These are phyloP conservation scores for Termitomyces sp. DNA, from an alignment of 1,284 basidiomycete species.

Conservation along the genomic window DNA sequence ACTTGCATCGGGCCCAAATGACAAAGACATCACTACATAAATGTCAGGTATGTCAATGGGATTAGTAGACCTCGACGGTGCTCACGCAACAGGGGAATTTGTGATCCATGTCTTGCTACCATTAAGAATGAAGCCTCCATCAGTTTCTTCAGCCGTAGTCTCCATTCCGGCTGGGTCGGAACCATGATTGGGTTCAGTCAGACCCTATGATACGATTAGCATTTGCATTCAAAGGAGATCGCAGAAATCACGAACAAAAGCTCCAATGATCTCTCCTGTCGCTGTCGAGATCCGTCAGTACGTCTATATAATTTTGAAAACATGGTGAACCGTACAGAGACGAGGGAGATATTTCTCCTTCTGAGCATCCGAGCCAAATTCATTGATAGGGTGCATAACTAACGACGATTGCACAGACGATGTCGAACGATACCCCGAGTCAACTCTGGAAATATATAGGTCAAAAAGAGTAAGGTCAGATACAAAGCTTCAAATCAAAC, in stretches of 20 bases:
- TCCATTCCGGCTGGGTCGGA: slow-evolving; percentile 95
- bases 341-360: slow-evolving; percentile 89
- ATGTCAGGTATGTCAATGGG: slow-evolving; percentile 4
- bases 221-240: background rate
- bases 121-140: slow-evolving; percentile 82
- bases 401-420: slow-evolving; percentile 95
- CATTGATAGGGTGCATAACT: slow-evolving; percentile 97
- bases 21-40: slow-evolving; percentile 72
- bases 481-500: slow-evolving; percentile 39
- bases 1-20: slow-evolving; percentile 93
- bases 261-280: slow-evolving; percentile 85
- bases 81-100: slow-evolving; percentile 83
- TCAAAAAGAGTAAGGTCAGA: background rate
- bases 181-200: slow-evolving; percentile 96
- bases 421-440: slow-evolving; percentile 95
- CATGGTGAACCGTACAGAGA: slow-evolving; percentile 48
- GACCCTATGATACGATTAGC: slow-evolving; percentile 48
- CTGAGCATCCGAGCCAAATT: slow-evolving; percentile 87
- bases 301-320: background rate
- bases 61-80: slow-evolving; percentile 16
- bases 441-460: slow-evolving; percentile 51
- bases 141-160: slow-evolving; percentile 81
- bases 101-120: slow-evolving; percentile 98
- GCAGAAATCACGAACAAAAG: slow-evolving; percentile 66
- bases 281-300: slow-evolving; percentile 37